These are phyloP conservation scores for Mercurialis annua DNA, from an alignment of 345 rosid species.

Conservation along the genomic window DNA sequence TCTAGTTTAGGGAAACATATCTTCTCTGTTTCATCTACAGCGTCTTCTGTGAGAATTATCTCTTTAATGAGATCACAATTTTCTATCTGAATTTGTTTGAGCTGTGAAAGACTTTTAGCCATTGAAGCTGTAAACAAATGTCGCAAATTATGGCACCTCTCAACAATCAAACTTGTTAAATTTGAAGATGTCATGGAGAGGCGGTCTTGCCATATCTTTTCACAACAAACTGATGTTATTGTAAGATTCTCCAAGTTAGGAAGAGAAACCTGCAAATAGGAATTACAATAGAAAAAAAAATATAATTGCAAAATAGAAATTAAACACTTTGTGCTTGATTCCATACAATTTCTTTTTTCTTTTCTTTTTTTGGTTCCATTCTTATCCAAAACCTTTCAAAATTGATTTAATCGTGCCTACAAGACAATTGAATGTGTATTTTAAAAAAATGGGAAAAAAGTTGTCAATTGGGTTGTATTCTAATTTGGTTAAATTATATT, in stretches of 20 bases:
- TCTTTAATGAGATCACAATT: constrained; percentile 1
- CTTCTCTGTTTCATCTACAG: neutral
- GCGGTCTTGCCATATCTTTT: constrained; percentile 10
- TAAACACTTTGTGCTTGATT: too few relatives aligned
- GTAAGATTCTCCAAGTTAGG: constrained; percentile 1
- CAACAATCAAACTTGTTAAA: neutral
- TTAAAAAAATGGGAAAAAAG: neutral
- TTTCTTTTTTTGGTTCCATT: too few relatives aligned
- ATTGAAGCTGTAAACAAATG: neutral
- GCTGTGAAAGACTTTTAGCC: constrained; percentile 8
- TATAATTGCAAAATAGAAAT: too few relatives aligned
- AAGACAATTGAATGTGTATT: too few relatives aligned
- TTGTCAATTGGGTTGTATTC: neutral
- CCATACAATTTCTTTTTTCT: too few relatives aligned
- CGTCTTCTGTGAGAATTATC: neutral
- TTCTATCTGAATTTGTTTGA: neutral
- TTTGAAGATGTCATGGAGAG: neutral
- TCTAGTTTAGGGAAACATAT: neutral
- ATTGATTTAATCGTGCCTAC: too few relatives aligned
- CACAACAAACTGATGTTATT: neutral
- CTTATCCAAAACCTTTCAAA: too few relatives aligned
- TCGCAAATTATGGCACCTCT: constrained; percentile 1
- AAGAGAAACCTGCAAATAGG: constrained; percentile 6
- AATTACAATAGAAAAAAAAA: neutral
- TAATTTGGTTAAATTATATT: too few relatives aligned